Percentiles rank a stretch among this genome's conserved stretches.
These are phyloP conservation scores for Striga hermonthica DNA, from an alignment of 305 asterid genomes.

Conservation along the genomic window DNA sequence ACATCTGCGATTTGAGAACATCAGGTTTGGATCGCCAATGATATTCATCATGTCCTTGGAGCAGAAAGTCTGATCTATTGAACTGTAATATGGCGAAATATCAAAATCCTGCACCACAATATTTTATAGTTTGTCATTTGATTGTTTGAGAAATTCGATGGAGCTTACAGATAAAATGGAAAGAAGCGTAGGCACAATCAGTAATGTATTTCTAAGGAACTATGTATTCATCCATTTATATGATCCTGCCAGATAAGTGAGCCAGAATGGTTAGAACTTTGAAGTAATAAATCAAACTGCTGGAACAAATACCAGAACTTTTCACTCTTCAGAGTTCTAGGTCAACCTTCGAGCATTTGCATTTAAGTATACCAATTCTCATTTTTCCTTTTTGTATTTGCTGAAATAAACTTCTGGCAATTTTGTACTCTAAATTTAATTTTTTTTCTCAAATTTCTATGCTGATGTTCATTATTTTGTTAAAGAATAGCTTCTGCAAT, in stretches of 20 bases:
- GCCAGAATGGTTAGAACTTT: constrained; percentile 5
- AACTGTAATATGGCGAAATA: constrained; percentile 37
- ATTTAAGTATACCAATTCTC: too few relatives aligned
- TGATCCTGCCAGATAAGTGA: constrained; percentile 22
- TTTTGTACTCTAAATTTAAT: too few relatives aligned
- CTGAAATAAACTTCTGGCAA: too few relatives aligned
- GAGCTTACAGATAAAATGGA: constrained; percentile 10
- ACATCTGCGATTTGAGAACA: constrained; percentile 33
- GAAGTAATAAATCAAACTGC: not conserved
- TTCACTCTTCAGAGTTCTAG: too few relatives aligned
- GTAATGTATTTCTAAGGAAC: constrained; percentile 18
- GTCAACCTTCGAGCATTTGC: too few relatives aligned
- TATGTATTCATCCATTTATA: constrained; percentile 13
- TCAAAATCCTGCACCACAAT: constrained; percentile 45
- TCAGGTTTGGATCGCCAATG: constrained; percentile 35
- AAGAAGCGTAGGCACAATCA: constrained; percentile 16
- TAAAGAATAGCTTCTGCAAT: too few relatives aligned
- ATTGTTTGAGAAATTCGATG: constrained; percentile 3
- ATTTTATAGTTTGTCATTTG: constrained; percentile 40
- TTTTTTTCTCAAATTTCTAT: too few relatives aligned
- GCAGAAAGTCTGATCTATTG: constrained; percentile 41
- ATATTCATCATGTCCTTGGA: constrained; percentile 36
- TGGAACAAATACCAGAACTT: not conserved
- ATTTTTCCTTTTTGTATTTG: too few relatives aligned
- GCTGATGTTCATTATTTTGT: too few relatives aligned